Evolutionary conservation across 2,329 filamentous ascomycete genomes (phyloP), one percentile per base, ranked within the genome.

Genomic region (Xylariaceae sp.): DNA sequence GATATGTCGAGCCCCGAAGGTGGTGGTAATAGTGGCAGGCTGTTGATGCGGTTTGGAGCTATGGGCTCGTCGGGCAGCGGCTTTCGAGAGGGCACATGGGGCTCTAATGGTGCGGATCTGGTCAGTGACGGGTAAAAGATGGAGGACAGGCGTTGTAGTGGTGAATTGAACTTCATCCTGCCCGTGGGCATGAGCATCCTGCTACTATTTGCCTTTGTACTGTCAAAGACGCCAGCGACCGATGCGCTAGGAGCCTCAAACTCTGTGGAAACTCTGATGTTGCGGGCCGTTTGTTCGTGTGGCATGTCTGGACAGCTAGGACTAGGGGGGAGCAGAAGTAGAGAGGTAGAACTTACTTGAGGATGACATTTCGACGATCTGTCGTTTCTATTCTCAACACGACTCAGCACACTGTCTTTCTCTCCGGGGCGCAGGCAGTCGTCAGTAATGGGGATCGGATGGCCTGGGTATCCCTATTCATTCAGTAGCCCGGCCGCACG

Each of bases 51-150:
- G 50, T 41, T 37, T 11, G 50, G 44, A 13, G 16, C 45, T 8
- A 27, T 37, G 29, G 61, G 57, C 4, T 63, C 49, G 26, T 62
- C 55, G 52, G 65, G 58, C 33, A 66, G 42, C 20, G 66, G 63
- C 35, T 70, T 70, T 52, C 63, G 66, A 49, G 60, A 61, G 50
- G 61, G 43, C 18, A 40, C 33, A 20, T 48, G 45, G 32, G 45
- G 57, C 39, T 67, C 66, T 70, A 58, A 54, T 42, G 52, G 44
- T 16, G 59, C 55, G 48, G 55, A 49, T 36, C 50, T 60, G 48
- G 64, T 71, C 57, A 71, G 68, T 59, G 65, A 67, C 24, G 67
- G 66, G 39, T 41, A 46, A 11, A 69, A 66, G 62, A 70, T 66
- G 26, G 64, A 62, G 20, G 67, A 70, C 45, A 67, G 54, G 52